These are phyloP conservation scores for Spizellomyces sp. DNA, from an alignment of 192 early-diverging fungal genomes.

Conservation along the genomic window DNA sequence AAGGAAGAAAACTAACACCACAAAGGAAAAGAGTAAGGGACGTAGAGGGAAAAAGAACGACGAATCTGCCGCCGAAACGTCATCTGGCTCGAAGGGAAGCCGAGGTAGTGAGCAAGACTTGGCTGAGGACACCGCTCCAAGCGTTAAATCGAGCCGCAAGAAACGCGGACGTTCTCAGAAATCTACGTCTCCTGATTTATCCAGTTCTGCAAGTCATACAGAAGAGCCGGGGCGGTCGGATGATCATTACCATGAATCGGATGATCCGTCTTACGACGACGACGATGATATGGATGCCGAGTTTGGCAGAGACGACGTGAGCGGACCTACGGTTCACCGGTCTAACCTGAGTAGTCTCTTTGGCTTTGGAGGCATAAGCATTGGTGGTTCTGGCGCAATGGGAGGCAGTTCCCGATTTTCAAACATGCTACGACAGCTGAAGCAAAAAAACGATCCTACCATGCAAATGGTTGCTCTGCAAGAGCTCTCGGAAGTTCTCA, in stretches of 20 bases:
- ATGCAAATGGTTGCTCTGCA: conserved; percentile 84
- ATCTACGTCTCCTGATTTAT: no score
- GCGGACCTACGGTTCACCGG: background rate
- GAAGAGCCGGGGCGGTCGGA: background rate
- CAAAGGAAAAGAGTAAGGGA: no score
- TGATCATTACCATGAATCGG: background rate
- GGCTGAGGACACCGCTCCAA: no score
- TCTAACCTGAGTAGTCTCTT: background rate
- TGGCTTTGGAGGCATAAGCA: background rate
- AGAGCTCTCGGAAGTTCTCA: conserved; percentile 75
- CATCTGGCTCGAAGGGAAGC: no score
- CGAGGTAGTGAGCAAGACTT: no score
- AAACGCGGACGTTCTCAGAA: no score
- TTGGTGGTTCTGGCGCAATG: background rate
- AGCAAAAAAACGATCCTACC: conserved; percentile 57
- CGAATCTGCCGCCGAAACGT: no score
- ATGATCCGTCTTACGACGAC: background rate
- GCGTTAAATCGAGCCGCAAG: no score
- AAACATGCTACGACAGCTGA: conserved; percentile 63
- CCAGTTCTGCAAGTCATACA: no score
- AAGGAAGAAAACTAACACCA: no score
- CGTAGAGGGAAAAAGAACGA: no score
- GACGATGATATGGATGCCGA: conserved; percentile 1
- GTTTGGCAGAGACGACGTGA: background rate
- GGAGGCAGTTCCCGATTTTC: conserved; percentile 44